These are phyloP conservation scores for Stenocarpella maydis DNA, from an alignment of 2,329 filamentous ascomycete genomes.

Conservation along the genomic window DNA sequence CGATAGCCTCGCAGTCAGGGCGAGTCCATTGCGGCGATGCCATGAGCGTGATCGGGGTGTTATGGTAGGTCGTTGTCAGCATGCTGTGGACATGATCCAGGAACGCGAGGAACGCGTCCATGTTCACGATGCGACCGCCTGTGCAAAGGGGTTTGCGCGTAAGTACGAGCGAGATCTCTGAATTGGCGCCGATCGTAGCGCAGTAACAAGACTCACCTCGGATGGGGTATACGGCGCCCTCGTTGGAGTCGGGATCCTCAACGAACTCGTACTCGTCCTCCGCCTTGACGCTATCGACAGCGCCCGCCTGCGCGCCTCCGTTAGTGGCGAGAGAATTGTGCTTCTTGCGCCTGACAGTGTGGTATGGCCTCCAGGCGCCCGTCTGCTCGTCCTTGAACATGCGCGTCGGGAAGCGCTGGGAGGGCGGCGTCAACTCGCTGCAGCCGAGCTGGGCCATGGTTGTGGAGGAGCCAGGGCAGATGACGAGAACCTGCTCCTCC, in stretches of 20 bases:
- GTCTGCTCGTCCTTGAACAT: conserved; percentile 90
- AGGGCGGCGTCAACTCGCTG: conserved; percentile 89
- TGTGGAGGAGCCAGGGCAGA: conserved; percentile 85
- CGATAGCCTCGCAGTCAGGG: conserved; percentile 84
- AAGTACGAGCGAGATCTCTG: not conserved
- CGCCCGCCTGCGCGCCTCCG: conserved; percentile 38
- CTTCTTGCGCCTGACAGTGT: conserved; percentile 74
- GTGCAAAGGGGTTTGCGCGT: conserved; percentile 28
- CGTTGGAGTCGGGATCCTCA: conserved; percentile 86
- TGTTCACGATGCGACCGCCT: conserved; percentile 85
- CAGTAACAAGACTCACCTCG: conserved; percentile 52
- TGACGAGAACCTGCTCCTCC: conserved; percentile 72
- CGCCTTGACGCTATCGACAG: conserved; percentile 52
- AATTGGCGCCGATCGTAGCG: conserved; percentile 5
- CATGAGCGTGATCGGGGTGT: conserved; percentile 92
- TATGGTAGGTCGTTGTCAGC: conserved; percentile 91
- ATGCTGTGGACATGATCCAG: conserved; percentile 91
- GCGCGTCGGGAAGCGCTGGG: conserved; percentile 85
- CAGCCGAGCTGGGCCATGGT: conserved; percentile 92
- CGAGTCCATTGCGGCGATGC: conserved; percentile 90
- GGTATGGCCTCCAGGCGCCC: conserved; percentile 78
- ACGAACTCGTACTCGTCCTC: conserved; percentile 77
- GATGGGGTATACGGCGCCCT: conserved; percentile 91
- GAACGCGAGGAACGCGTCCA: conserved; percentile 92
- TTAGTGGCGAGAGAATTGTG: conserved; percentile 47